Base-by-base conservation (phyloP, 2,329 filamentous ascomycete species). In the Aphanocladium album region DNA sequence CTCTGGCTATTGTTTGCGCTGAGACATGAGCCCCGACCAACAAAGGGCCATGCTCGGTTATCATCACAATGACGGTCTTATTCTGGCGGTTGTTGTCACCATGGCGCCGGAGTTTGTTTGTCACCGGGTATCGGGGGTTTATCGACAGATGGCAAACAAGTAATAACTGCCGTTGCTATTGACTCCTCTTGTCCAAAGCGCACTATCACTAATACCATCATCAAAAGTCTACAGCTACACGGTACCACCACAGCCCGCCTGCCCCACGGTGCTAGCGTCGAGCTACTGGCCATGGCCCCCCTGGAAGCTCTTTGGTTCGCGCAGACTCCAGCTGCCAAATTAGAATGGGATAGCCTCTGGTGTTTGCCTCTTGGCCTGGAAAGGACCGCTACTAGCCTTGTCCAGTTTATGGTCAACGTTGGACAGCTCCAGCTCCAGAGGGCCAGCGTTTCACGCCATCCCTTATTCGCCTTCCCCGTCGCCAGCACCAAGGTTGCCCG, bases 1-100 rank as follows among this genome's bases (percentile, higher is more conserved):
- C 12, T 46, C n/a, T 7, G 43, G 17, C 12, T 16, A 47, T 41
- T 27, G 16, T 51, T 58, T 52, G 43, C 47, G 56, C 47, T 43
- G 47, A 59, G 56, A 59, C 47, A 33, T 52, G 46, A 33, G 56
- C 47, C 55, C 25, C n/a, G 9, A 39, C 23, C 55, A 50, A 58
- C 21, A 37, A 57, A 57, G 43, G 14, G 11, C 11, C 37, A 5
- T 25, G n/a, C 19, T 47, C 3, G 25, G 21, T 27, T 46, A 37
- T 9, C 23, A 45, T 46, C 41, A 21, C 30, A n/a, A 7, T 25
- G 41, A 17, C 4, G 9, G 35, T 39, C 5, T 19, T 25, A 47
- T 35, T 45, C 39, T 46, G 25, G 41, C 19, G 14, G 35, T 14
- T 39, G 11, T 39, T 17, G 12, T 39, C 12, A 30, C 43, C 43